These are phyloP conservation scores for Coniella vitis DNA, from an alignment of 2,329 filamentous ascomycete genomes.

Conservation along the genomic window DNA sequence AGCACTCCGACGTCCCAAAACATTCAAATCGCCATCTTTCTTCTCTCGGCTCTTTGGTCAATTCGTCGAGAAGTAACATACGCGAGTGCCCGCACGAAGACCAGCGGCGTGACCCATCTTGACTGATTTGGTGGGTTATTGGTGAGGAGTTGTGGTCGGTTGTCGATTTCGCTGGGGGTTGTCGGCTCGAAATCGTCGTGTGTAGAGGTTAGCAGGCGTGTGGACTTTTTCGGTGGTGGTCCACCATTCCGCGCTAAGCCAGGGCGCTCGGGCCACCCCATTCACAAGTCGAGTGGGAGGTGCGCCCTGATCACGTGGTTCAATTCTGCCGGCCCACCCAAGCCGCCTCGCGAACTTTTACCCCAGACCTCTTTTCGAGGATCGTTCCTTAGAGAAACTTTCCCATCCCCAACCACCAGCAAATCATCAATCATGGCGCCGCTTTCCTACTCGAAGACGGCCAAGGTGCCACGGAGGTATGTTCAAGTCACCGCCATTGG, in stretches of 20 bases:
- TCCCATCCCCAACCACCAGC: constrained; percentile 3
- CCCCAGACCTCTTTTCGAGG: neutral
- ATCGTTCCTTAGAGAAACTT: neutral
- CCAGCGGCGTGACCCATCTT: constrained; percentile 82
- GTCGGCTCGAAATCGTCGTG: constrained; percentile 16
- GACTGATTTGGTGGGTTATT: constrained; percentile 39
- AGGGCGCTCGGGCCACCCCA: neutral
- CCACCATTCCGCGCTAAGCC: neutral
- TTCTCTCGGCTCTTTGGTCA: neutral
- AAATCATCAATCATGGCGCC: constrained; percentile 33
- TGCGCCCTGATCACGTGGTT: constrained; percentile 5
- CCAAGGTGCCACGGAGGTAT: constrained; percentile 70
- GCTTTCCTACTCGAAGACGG: constrained; percentile 95
- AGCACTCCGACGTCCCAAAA: constrained; percentile 25
- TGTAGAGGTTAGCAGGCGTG: neutral
- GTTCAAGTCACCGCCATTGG: neutral
- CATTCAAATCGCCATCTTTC: neutral
- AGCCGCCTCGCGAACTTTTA: constrained; percentile 7
- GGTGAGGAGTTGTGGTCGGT: constrained; percentile 38
- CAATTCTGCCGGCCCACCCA: neutral
- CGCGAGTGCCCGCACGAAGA: constrained; percentile 80
- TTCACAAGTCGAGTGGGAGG: neutral
- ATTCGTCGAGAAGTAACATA: constrained; percentile 39
- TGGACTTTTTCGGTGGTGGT: constrained; percentile 1
- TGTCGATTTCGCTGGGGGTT: constrained; percentile 21